These are phyloP conservation scores for Acanthamoeba royreba DNA, from an alignment of 208 protist genomes.

Conservation along the genomic window DNA sequence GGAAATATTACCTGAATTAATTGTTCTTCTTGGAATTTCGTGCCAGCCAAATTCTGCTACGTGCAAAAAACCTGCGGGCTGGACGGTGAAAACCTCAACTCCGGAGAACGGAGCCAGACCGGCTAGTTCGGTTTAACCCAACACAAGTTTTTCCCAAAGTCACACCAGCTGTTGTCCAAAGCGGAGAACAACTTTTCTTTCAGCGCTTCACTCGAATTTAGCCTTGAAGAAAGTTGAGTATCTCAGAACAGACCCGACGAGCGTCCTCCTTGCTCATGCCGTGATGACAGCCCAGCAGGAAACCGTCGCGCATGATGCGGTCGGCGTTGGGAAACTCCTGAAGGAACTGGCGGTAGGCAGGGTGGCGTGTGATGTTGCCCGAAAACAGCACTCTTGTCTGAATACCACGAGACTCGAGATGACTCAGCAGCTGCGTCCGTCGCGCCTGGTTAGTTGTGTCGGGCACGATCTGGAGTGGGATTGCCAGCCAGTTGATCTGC, in stretches of 20 bases:
- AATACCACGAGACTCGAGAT: conserved; percentile 48
- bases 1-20: no score
- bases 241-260: conserved; percentile 28
- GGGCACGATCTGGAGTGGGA: not conserved
- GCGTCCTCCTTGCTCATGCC: conserved; percentile 46
- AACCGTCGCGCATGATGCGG: conserved; percentile 51
- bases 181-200: no score
- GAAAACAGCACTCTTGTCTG: conserved; percentile 63
- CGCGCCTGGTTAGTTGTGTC: not conserved
- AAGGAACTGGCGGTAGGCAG: conserved; percentile 26
- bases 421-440: conserved; percentile 3
- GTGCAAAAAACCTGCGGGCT: no score
- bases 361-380: conserved; percentile 57
- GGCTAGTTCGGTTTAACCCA: no score
- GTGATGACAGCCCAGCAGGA: conserved; percentile 58
- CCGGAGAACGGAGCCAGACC: no score
- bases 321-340: not conserved
- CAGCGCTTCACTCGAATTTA: not conserved
- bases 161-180: no score
- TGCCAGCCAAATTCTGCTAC: no score
- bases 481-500: conserved; percentile 41
- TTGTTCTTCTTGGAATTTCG: no score
- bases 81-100: no score
- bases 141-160: no score
- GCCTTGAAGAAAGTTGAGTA: not conserved